Base-by-base conservation (phyloP, 2,329 filamentous ascomycete genomes). In the Aureobasidium melanogenum region DNA sequence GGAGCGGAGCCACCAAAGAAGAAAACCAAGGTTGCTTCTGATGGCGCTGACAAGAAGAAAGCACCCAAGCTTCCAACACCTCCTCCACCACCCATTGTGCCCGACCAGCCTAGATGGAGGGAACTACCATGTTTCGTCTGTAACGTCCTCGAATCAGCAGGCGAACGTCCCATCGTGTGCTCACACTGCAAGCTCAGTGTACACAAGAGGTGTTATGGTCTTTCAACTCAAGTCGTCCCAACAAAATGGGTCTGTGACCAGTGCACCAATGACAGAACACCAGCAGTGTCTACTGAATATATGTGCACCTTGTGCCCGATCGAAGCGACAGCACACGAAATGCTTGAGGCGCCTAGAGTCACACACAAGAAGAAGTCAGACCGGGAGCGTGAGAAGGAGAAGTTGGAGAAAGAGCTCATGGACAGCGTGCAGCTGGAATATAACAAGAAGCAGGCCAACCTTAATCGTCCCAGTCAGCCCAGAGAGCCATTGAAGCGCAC, bases 241-340 rank as follows among this genome's bases (percentile, higher is more conserved):
- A 34, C 56, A 24, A 96, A 96, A 74, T 99, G 94, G 94, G 84
- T 88, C 43, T 99, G 94, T 73, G 94, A 97, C 74, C 96, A 92
- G 83, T 99, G 94, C 74, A 81, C 86, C 39, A 99, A 99, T 70
- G 94, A 99, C 71, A 91, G 91, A 72, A 93, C 88, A 69, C 91
- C 93, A 5, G 86, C 90, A 66, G 87, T 96, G 47, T 97, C 94
- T n/a, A 93, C 95, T 62, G 86, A 88, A 70, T 97, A 97, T 74
- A 89, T 93, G 76, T 99, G 94, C 74, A 88, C 96, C 54, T 79
- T 99, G 36, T 99, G 94, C 71, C 89, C 94, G 15, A 83, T 96
- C 15, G 87, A 90, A 62, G 81, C 84, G 67, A 95, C 88, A 0
- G 86, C 91, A 57, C 86, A 90, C 66, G 91, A 96, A 64, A 86